Conservation (phyloP, 306 rosid species). For the Datisca glomerata region DNA sequence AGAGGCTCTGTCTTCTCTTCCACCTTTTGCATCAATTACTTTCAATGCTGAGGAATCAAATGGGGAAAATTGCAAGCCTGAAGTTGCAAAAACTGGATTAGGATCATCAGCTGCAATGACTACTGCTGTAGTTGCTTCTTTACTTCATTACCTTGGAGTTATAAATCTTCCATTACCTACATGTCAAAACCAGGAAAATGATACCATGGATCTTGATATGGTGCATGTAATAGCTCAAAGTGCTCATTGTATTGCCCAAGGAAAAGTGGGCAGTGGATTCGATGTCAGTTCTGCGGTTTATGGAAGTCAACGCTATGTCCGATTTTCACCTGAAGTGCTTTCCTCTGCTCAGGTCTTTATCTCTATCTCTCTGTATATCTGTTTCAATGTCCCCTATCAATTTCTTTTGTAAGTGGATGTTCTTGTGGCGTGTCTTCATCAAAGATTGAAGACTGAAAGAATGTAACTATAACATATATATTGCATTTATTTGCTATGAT, state of each 20-base stretch:
- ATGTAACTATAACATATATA: too few species aligned
- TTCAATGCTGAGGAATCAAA: constrained; percentile 57
- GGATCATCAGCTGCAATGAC: constrained; percentile 99
- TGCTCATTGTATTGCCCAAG: constrained; percentile 94
- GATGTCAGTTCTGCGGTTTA: constrained; percentile 97
- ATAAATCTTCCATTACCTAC: constrained; percentile 41
- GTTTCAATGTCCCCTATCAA: too few species aligned
- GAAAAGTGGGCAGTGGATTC: constrained; percentile 98
- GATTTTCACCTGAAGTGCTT: constrained; percentile 92
- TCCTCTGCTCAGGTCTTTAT: constrained; percentile 68
- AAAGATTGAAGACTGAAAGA: too few species aligned
- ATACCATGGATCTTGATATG: constrained; percentile 44
- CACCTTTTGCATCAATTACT: constrained; percentile 74
- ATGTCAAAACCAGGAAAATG: constrained; percentile 27
- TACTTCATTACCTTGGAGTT: constrained; percentile 84
- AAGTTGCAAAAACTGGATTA: constrained; percentile 97
- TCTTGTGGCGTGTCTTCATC: too few species aligned
- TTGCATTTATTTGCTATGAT: too few species aligned
- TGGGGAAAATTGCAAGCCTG: constrained; percentile 62
- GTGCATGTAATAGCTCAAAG: constrained; percentile 93
- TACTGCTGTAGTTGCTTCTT: constrained; percentile 89
- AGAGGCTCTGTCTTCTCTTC: constrained; percentile 71
- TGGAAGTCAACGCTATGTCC: constrained; percentile 97
- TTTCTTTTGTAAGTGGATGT: too few species aligned
- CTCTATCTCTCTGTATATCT: constrained; percentile 4